Evolutionary conservation across 75 land plant species (phyloP).

Genomic region (Chamaecyparis obtusa): DNA sequence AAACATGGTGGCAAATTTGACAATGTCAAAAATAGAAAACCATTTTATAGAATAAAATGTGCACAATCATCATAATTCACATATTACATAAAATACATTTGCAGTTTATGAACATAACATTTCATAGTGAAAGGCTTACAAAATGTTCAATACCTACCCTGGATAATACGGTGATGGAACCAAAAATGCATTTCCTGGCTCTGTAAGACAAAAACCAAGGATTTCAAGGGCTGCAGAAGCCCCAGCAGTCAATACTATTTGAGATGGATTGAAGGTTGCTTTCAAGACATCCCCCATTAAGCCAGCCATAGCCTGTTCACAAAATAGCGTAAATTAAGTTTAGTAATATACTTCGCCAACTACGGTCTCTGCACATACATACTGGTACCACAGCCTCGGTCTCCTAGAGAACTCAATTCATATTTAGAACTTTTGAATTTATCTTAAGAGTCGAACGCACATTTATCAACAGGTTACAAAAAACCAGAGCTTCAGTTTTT

Average conservation of each 20-base stretch:
- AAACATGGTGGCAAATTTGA: neutral
- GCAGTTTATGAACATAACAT: neutral
- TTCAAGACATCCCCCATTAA: slow-evolving; percentile 61
- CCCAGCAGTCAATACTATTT: slow-evolving; percentile 69
- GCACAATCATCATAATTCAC: neutral
- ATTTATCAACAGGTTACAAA: neutral
- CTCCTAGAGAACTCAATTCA: neutral
- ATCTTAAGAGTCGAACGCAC: neutral
- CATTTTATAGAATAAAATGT: neutral
- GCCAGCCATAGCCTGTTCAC: slow-evolving; percentile 61
- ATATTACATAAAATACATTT: neutral
- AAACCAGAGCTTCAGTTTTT: neutral
- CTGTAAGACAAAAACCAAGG: slow-evolving; percentile 65
- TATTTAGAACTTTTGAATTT: neutral
- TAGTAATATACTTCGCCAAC: no score
- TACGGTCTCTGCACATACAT: neutral
- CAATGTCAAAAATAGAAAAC: neutral
- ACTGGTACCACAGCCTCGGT: neutral
- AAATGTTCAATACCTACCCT: slow-evolving; percentile 35
- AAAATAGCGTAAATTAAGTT: neutral
- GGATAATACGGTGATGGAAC: slow-evolving; percentile 84
- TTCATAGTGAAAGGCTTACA: neutral
- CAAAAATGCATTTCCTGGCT: slow-evolving; percentile 75
- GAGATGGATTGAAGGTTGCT: slow-evolving; percentile 48
- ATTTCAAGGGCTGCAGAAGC: slow-evolving; percentile 83